Percentiles rank a stretch among this genome's conserved stretches.
These are phyloP conservation scores for Mucor velutinosus DNA, from an alignment of 371 early-diverging fungal species.

Conservation along the genomic window DNA sequence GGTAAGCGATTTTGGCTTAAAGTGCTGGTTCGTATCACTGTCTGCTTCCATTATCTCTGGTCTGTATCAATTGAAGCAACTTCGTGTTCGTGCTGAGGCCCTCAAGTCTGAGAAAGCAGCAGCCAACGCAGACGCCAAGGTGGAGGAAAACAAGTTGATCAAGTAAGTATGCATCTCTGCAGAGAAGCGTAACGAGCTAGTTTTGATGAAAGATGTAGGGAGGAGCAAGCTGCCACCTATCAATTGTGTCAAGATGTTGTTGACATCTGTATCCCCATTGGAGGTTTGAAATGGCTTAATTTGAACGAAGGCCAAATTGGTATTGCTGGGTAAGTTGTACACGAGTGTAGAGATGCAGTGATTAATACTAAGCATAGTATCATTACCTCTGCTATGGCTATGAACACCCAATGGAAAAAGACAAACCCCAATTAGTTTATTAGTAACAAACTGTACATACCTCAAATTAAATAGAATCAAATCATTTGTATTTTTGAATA, in stretches of 20 bases:
- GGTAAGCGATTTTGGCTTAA: slow-evolving; percentile 49
- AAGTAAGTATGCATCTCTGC: neutral
- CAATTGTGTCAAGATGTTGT: slow-evolving; percentile 62
- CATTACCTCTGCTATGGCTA: slow-evolving; percentile 52
- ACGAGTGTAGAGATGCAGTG: neutral
- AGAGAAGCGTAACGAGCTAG: neutral
- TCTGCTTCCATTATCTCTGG: slow-evolving; percentile 57
- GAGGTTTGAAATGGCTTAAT: slow-evolving; percentile 53
- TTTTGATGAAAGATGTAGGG: slow-evolving; percentile 27
- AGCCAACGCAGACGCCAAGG: neutral
- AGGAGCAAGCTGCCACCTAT: slow-evolving; percentile 35
- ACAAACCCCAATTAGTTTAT: neutral
- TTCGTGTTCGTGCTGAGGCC: slow-evolving; percentile 23
- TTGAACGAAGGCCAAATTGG: slow-evolving; percentile 68
- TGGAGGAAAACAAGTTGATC: neutral
- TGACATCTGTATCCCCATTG: slow-evolving; percentile 62
- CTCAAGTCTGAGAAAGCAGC: neutral
- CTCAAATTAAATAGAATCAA: too few species aligned
- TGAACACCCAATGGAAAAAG: slow-evolving; percentile 49
- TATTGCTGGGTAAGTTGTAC: slow-evolving; percentile 54
- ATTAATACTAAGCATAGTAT: slow-evolving; percentile 19
- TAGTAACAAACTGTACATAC: too few species aligned
- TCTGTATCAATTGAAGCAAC: slow-evolving; percentile 61
- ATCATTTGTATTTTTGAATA: too few species aligned
- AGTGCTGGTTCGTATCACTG: slow-evolving; percentile 69